Evolutionary conservation across 2,329 filamentous ascomycete genomes (phyloP), one percentile per base, ranked within the genome.

Genomic region (Cadophora sp.): DNA sequence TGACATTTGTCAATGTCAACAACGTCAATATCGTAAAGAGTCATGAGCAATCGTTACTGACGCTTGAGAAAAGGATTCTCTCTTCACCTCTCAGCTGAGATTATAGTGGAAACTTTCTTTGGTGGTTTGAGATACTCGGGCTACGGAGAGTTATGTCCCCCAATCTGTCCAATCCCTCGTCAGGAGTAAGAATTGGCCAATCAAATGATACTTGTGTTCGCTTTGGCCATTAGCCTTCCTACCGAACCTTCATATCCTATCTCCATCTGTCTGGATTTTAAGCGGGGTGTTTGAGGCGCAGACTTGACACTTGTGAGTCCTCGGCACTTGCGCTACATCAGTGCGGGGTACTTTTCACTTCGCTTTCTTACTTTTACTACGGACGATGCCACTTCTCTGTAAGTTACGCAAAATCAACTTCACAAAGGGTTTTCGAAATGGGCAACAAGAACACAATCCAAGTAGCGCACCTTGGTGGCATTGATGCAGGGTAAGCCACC

Each of bases 401-500:
- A 22, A 50, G 24, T 41, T 14, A 18, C n/a, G 16, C 33, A 27
- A 22, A n/a, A 22, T 22, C 30, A 8, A 30, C 50, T 27, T 4
- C 36, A 9, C 36, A 39, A 39, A 50, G 22, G 20, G n/a, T 55
- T 24, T 50, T 18, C 48, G 65, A 56, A 22, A 69, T 69, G 67
- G 48, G 61, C 24, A 53, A 50, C 7, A 79, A 75, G 39, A 79
- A 77, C 5, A 83, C 81, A n/a, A 70, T 84, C 68, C 70, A 76
- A 51, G 81, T 84, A 62, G 81, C 82, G 65, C 83, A 84, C 75
- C 77, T 84, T 6, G 82, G 82, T 48, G 81, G 81, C 69, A 83
- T 82, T 75, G 75, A 75, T 60, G 82, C 78, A 50, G 83, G 82
- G 53, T 84, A 83, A 73, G 77, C 47, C 65, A 6, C 24, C 45